These are phyloP conservation scores for Glebionis coronaria DNA, from an alignment of 129 eudicot species.

Conservation along the genomic window DNA sequence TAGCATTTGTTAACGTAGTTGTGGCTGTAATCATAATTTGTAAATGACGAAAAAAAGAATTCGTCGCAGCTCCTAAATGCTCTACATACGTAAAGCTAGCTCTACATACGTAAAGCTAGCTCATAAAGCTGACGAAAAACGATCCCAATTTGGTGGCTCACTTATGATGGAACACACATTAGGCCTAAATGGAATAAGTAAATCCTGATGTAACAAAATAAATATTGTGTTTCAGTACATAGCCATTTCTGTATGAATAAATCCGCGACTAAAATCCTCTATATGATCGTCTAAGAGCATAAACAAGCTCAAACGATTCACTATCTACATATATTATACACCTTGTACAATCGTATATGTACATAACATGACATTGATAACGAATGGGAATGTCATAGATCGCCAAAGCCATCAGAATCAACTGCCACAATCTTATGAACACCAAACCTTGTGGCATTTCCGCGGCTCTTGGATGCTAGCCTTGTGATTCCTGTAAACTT, in stretches of 20 bases:
- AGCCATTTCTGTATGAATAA: background rate
- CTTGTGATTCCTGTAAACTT: slow-evolving; percentile 25
- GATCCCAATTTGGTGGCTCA: too few species aligned
- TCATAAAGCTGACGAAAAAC: too few species aligned
- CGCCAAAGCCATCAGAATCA: slow-evolving; percentile 38
- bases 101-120: too few species aligned
- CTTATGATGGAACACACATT: too few species aligned
- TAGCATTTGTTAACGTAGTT: too few species aligned
- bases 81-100: too few species aligned
- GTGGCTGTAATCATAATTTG: too few species aligned
- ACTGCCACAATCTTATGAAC: slow-evolving; percentile 39
- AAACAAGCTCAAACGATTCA: slow-evolving; percentile 33
- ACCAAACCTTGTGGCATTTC: slow-evolving; percentile 39
- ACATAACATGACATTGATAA: slow-evolving; percentile 13
- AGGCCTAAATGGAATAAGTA: too few species aligned
- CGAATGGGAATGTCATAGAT: slow-evolving; percentile 25
- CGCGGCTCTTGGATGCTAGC: slow-evolving; percentile 33
- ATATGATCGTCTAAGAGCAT: slow-evolving; percentile 33
- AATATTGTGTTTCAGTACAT: background rate
- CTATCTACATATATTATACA: slow-evolving; percentile 27
- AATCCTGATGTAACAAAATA: slow-evolving; percentile 1
- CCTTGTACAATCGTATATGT: slow-evolving; percentile 23
- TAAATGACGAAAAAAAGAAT: too few species aligned
- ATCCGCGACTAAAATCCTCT: slow-evolving; percentile 14
- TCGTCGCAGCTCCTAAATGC: too few species aligned